Conservation (phyloP, 192 early-diverging fungal species). For the Coemansia sp. region DNA sequence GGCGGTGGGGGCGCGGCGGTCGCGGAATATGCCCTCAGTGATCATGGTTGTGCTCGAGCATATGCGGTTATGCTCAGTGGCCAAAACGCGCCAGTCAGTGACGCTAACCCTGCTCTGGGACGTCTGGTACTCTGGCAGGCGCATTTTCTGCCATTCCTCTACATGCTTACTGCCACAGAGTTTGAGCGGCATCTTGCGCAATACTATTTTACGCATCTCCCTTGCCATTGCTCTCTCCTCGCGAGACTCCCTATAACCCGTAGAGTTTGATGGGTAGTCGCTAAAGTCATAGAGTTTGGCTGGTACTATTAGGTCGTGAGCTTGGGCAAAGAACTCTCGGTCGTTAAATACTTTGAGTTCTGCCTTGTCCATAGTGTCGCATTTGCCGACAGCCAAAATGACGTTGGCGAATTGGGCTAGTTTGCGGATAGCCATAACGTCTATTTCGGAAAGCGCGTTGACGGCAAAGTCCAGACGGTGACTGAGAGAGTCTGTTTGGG, state of each 20-base stretch:
- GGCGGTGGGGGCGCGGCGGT: conserved; percentile 11
- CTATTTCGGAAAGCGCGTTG: conserved; percentile 26
- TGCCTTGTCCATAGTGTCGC: conserved; percentile 41
- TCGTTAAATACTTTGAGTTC: conserved; percentile 30
- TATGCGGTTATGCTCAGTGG: conserved; percentile 29
- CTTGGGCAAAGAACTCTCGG: conserved; percentile 22
- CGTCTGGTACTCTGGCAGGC: conserved; percentile 37
- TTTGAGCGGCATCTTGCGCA: conserved; percentile 24
- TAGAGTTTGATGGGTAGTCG: conserved; percentile 11
- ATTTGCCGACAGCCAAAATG: conserved; percentile 46
- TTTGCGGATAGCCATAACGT: conserved; percentile 32
- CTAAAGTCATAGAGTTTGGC: conserved; percentile 41
- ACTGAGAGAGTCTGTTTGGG: conserved; percentile 30
- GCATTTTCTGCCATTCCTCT: conserved; percentile 50
- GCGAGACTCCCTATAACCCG: neutral
- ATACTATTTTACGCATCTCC: conserved; percentile 4
- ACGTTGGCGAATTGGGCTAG: conserved; percentile 41
- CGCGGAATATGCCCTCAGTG: conserved; percentile 36
- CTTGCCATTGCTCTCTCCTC: conserved; percentile 15
- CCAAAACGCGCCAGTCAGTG: conserved; percentile 42
- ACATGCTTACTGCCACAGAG: conserved; percentile 48
- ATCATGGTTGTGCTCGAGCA: conserved; percentile 20
- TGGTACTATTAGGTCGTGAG: conserved; percentile 14
- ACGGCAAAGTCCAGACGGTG: conserved; percentile 29
- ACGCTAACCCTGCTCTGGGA: conserved; percentile 29